Base-by-base conservation (phyloP, 2,329 filamentous ascomycete genomes). In the Teratosphaeria nubilosa region DNA sequence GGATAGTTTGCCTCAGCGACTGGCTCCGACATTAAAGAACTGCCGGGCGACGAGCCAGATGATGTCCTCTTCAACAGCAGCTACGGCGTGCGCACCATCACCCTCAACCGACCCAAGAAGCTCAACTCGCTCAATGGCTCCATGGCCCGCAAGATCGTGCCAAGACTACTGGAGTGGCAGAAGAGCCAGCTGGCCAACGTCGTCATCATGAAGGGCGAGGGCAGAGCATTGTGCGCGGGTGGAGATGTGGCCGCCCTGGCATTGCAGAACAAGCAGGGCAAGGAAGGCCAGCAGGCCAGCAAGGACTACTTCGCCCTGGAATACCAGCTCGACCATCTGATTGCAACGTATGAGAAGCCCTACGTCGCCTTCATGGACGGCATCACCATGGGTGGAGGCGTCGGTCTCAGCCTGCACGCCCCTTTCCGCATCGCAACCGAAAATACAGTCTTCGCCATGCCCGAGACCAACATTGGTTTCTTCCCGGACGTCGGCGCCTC, bases 401-500 rank as follows among this genome's bases (percentile, higher is more conserved):
- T 97, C 56, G 94, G 94, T 6, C 82, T 99, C 58, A 95, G 89
- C 73, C 83, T 96, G 56, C 95, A 99, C 75, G 92, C 94, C 2
- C 95, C 94, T 2, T 92, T 99, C 81, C 83, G 94, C 60, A 95
- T 99, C 70, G 94, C 94, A 41, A 99, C 94, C 2, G 94, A 99
- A 76, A 87, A 87, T 70, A 99, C 94, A 5, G 77, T 95, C 53
- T 97, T 99, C 69, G 91, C 95, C 66, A 99, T 99, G 94, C 94
- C 94, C 31, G 94, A 99, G 77, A 99, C 94, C 3, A 95, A 85
- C 9, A 99, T 99, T 70, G 94, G 94, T 45, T 96, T 97, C 80
- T 99, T 99, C 80, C 94, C 95, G 6, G 95, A 99, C 69, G 94
- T 99, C 54, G 94, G 94, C 61, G 95, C 87, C 32, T 95, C 90